Evolutionary conservation across 179 eudicot genomes (phyloP), one percentile per base, ranked within the genome.

Genomic region (Sideroxylon spinosum): DNA sequence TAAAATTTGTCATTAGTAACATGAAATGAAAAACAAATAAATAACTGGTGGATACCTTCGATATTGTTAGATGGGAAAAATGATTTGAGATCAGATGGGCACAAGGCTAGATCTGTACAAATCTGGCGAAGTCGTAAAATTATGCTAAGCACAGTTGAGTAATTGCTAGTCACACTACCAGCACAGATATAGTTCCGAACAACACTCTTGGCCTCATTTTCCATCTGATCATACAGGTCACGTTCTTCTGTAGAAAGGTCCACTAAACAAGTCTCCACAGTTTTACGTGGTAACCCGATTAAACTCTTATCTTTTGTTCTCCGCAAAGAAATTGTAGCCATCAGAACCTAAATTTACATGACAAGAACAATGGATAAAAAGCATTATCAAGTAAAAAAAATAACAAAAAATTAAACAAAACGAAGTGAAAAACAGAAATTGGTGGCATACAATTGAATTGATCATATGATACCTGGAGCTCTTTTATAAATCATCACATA

Each of bases 121-220:
- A 91, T 88, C 81, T 95, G 98, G 67, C 98, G 97, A 82, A 95
- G 98, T 73, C 98, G 88, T 84, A 95, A 84, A 48, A 95, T 86
- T 65, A 91, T 83, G 79, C 91, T 85, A 17, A 95, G 92, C 59
- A 95, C 91, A 68, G 92, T 91, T 16, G 91, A 78, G 79, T 87
- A 95, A 80, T 93, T 85, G 80, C 84, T 87, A 44, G 86, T 89
- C 26, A 89, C 87, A 63, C 79, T 90, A 29, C 88, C 94, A 71
- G 79, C 65, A 66, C 79, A 75, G 32, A 93, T 87, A 71, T 90
- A 95, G 50, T 80, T 87, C 76, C 67, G 83, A 61, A 93, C 91
- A 76, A 91, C 78, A 69, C 75, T 86, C 84, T 85, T 91, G 52
- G 97, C 98, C 82, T 93, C 95, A 63, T 80, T 86, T 87, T 95